Evolutionary conservation across 2,329 filamentous ascomycete species (phyloP).

Genomic region (Cylindrodendrum hubeiense): DNA sequence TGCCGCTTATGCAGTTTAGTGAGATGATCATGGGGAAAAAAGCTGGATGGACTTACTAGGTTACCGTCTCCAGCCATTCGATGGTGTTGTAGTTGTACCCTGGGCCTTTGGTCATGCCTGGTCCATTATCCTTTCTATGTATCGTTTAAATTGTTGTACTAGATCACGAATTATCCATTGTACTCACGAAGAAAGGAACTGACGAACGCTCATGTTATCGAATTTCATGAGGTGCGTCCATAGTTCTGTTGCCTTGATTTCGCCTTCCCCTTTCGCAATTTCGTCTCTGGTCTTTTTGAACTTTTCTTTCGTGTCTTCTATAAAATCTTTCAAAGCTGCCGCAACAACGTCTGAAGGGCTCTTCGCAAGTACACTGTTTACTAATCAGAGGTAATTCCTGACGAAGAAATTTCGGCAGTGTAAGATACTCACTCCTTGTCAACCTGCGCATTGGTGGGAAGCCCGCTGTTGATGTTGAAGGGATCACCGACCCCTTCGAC

Average conservation of each 20-base stretch:
- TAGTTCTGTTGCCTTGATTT: not conserved
- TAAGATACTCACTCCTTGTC: no score
- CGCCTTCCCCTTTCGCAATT: not conserved
- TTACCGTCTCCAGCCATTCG: constrained; percentile 38
- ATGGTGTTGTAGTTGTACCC: constrained; percentile 37
- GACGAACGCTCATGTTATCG: constrained; percentile 33
- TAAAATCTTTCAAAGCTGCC: constrained; percentile 3
- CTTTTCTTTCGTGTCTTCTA: constrained; percentile 2
- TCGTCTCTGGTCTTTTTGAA: not conserved
- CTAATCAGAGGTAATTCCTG: no score
- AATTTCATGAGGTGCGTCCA: constrained; percentile 30
- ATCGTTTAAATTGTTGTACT: no score
- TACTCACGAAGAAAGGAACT: constrained; percentile 38
- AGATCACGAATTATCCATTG: no score
- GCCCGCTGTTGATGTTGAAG: constrained; percentile 22
- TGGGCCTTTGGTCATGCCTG: not conserved
- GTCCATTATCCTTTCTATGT: not conserved
- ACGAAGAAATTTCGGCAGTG: no score
- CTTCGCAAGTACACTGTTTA: constrained; percentile 2
- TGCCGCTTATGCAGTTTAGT: constrained; percentile 21
- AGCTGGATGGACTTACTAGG: constrained; percentile 22
- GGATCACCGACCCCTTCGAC: constrained; percentile 28
- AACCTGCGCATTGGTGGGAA: no score
- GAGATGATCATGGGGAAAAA: not conserved
- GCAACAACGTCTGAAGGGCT: constrained; percentile 14